A percentile compares a stretch with the other conserved stretches of the same genome.
Conservation (phyloP, 805 yeast genomes). For the Metschnikowia drakensbergensis region DNA sequence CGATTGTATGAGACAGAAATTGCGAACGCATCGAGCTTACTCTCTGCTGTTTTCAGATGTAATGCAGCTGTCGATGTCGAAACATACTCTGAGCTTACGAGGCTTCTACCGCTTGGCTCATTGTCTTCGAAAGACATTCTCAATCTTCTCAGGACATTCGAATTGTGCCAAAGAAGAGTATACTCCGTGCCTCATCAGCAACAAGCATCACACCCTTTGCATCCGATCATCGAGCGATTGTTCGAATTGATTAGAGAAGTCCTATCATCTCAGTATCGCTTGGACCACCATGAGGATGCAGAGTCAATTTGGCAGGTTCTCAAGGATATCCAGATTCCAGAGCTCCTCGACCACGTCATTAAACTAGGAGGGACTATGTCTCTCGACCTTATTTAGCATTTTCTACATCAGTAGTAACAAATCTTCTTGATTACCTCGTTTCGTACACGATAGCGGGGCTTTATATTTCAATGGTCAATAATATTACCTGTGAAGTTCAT, state of each 20-base stretch:
- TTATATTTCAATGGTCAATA: background rate
- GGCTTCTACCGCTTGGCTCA: background rate
- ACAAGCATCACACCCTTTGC: slow-evolving; percentile 8
- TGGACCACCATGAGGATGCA: slow-evolving; percentile 1
- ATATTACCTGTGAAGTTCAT: background rate
- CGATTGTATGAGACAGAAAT: slow-evolving; percentile 3
- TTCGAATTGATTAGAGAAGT: slow-evolving; percentile 2
- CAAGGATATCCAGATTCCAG: slow-evolving; percentile 14
- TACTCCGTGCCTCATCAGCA: slow-evolving; percentile 5
- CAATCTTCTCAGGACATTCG: slow-evolving; percentile 8
- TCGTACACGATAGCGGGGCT: background rate
- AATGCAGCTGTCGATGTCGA: background rate
- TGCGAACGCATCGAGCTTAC: slow-evolving; percentile 4
- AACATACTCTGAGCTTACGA: background rate
- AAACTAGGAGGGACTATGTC: slow-evolving; percentile 15
- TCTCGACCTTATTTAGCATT: slow-evolving; percentile 8
- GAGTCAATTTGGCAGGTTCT: slow-evolving; percentile 13
- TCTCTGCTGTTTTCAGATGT: slow-evolving; percentile 4
- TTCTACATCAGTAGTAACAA: background rate
- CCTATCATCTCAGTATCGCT: slow-evolving; percentile 3
- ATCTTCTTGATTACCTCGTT: background rate
- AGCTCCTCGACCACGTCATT: slow-evolving; percentile 14
- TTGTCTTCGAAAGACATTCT: slow-evolving; percentile 6
- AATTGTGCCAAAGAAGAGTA: slow-evolving; percentile 6
- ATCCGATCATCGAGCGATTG: slow-evolving; percentile 2